phyloP scores from a whole-genome alignment of 2,329 filamentous ascomycete genomes.

The Calonectria pauciramosa region DNA sequence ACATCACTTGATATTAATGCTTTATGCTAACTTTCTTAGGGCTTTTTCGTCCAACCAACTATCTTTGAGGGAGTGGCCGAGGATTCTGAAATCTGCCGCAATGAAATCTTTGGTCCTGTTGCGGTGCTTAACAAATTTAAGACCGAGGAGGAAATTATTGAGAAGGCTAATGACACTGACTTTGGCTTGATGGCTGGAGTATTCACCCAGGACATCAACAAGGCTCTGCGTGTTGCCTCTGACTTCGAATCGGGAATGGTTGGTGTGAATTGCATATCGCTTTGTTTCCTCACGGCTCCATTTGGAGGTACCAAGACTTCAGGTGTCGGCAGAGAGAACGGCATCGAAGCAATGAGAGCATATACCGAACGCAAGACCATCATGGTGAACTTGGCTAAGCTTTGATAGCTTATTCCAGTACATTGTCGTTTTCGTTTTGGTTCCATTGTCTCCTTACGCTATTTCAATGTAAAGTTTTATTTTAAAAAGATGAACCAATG shows the following conservation, averaged over 20 bases:
- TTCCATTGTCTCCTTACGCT: background rate
- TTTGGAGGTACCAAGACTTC: slow-evolving; percentile 66
- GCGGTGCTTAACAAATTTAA: slow-evolving; percentile 68
- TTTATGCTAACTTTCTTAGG: slow-evolving; percentile 36
- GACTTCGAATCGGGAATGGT: slow-evolving; percentile 78
- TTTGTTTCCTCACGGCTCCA: slow-evolving; percentile 56
- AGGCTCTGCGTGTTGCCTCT: slow-evolving; percentile 67
- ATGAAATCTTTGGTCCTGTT: slow-evolving; percentile 72
- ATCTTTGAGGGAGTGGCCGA: slow-evolving; percentile 60
- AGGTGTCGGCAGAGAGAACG: slow-evolving; percentile 64
- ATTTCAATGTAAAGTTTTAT: background rate
- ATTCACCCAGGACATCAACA: slow-evolving; percentile 75
- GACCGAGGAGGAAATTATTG: slow-evolving; percentile 67
- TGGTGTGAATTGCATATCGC: slow-evolving; percentile 70
- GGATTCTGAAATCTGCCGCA: slow-evolving; percentile 61
- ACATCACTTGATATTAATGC: background rate
- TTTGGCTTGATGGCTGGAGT: slow-evolving; percentile 62
- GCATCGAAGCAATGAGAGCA: slow-evolving; percentile 59
- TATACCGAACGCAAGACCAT: slow-evolving; percentile 66
- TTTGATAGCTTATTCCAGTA: background rate
- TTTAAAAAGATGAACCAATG: background rate
- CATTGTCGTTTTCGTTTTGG: background rate
- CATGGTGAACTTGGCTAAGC: slow-evolving; percentile 56
- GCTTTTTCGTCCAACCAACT: slow-evolving; percentile 61
- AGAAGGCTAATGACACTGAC: slow-evolving; percentile 67